Conservation (phyloP, 768 basidiomycete genomes). For the Lactifluus echinatus region DNA sequence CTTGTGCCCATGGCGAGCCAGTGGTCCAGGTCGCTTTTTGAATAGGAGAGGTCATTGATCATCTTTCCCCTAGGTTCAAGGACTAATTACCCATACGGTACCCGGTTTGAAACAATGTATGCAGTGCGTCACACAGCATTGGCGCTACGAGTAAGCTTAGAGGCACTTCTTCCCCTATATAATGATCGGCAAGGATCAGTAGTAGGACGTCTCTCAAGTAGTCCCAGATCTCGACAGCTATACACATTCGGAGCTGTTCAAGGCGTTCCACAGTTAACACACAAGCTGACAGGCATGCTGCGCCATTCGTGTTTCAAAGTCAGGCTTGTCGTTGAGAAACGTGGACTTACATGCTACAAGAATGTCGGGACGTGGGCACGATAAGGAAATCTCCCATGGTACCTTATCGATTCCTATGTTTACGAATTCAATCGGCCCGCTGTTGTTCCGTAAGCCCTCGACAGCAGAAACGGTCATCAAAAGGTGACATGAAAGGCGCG, state of each 20-base stretch:
- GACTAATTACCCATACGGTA: slow-evolving; percentile 12
- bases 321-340: background rate
- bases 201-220: slow-evolving; percentile 43
- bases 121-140: slow-evolving; percentile 42
- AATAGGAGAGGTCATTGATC: background rate
- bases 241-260: slow-evolving; percentile 29
- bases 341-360: slow-evolving; percentile 35
- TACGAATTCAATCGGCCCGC: background rate
- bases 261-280: slow-evolving; percentile 26
- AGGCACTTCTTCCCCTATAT: slow-evolving; percentile 39
- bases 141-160: slow-evolving; percentile 43
- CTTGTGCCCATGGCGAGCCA: slow-evolving; percentile 45
- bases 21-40: slow-evolving; percentile 19
- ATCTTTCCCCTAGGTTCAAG: background rate
- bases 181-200: slow-evolving; percentile 38
- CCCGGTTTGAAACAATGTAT: slow-evolving; percentile 21
- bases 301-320: background rate
- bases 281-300: slow-evolving; percentile 25
- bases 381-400: slow-evolving; percentile 4
- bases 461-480: background rate
- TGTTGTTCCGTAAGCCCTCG: background rate
- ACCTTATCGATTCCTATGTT: background rate
- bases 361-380: slow-evolving; percentile 27
- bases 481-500: slow-evolving; percentile 3
- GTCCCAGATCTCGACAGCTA: slow-evolving; percentile 45